These are phyloP conservation scores for Mycosarcoma maydis DNA, from an alignment of 1,284 basidiomycete genomes.

Conservation along the genomic window DNA sequence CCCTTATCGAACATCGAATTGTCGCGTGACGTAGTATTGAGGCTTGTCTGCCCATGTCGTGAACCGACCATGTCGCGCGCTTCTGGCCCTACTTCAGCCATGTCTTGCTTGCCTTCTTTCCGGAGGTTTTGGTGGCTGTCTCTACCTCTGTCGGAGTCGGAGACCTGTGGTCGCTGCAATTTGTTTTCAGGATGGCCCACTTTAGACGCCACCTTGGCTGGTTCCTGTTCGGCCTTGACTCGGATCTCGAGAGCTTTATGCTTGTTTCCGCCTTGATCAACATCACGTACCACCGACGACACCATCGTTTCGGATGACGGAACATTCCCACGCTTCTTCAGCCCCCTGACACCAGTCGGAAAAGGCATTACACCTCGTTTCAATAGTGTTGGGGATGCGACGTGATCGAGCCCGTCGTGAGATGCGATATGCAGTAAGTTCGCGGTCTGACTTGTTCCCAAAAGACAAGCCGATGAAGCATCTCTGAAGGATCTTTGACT, in stretches of 20 bases:
- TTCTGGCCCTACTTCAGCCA: conserved; percentile 8
- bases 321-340: conserved; percentile 9
- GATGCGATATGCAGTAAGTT: background rate
- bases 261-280: background rate
- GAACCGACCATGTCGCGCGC: conserved; percentile 16
- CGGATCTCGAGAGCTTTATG: conserved; percentile 10
- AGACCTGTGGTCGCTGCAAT: no score
- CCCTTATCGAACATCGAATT: conserved; percentile 4
- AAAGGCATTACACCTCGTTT: background rate
- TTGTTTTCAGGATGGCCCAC: background rate
- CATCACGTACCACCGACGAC: background rate
- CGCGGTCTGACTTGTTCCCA: background rate
- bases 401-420: background rate
- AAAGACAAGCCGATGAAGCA: background rate
- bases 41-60: conserved; percentile 4
- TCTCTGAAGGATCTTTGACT: conserved; percentile 8
- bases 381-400: conserved; percentile 1
- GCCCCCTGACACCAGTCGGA: background rate
- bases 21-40: background rate
- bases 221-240: conserved; percentile 3
- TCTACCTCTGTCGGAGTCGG: background rate
- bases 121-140: conserved; percentile 3
- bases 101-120: conserved; percentile 8
- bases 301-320: conserved; percentile 1
- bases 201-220: conserved; percentile 2